Conservation (phyloP, 2,329 filamentous ascomycete species). For the Peltaster fructicola region DNA sequence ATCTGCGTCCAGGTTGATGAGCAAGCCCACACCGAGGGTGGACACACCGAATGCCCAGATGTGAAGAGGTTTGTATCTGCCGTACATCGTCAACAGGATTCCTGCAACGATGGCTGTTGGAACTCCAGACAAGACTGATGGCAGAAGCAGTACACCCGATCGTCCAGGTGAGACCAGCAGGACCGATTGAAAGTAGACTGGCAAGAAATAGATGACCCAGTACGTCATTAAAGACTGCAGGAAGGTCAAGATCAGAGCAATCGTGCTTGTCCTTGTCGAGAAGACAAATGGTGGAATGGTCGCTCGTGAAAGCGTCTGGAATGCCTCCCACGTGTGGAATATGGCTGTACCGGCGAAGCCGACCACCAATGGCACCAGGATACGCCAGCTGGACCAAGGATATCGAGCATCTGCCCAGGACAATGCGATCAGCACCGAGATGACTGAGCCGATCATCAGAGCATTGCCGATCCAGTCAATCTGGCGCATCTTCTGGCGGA, state of each 20-base stretch:
- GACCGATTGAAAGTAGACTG: constrained; percentile 26
- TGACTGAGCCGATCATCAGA: constrained; percentile 24
- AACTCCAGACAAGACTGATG: constrained; percentile 13
- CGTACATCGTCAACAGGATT: constrained; percentile 14
- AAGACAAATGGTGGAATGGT: constrained; percentile 20
- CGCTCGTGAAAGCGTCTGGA: constrained; percentile 3
- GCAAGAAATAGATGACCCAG: constrained; percentile 22
- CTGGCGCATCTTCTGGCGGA: too few species aligned
- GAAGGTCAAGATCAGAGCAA: constrained; percentile 20
- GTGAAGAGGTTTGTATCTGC: constrained; percentile 16
- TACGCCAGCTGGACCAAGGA: constrained; percentile 24
- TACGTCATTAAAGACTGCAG: constrained; percentile 20
- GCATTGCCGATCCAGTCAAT: constrained; percentile 30
- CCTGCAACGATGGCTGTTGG: constrained; percentile 7
- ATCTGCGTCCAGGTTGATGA: constrained; percentile 21
- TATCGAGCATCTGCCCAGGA: constrained; percentile 27
- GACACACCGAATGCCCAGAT: constrained; percentile 11
- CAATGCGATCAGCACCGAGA: constrained; percentile 27
- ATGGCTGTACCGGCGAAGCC: constrained; percentile 23
- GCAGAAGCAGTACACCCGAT: constrained; percentile 23
- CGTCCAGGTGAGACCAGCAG: constrained; percentile 21
- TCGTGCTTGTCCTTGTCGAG: constrained; percentile 21
- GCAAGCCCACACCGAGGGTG: constrained; percentile 24
- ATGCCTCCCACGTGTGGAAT: constrained; percentile 13
- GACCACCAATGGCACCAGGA: constrained; percentile 28